Evolutionary conservation across 768 basidiomycete genomes (phyloP).

Genomic region (Tremella mesenterica): DNA sequence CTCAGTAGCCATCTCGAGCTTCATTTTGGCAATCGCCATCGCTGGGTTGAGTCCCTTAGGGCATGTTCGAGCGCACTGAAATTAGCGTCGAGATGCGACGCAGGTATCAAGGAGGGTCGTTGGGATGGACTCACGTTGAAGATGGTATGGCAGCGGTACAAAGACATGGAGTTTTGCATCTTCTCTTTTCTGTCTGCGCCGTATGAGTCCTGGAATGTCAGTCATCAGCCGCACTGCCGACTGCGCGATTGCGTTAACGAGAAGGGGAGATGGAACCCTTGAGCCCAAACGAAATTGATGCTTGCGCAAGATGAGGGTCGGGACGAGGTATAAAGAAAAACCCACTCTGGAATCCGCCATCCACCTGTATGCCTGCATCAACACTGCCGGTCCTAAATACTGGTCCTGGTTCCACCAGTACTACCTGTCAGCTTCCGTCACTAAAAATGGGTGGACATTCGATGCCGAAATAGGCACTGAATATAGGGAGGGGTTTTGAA

Average conservation of each 20-base stretch:
- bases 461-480: background rate
- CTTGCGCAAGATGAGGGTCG: no score
- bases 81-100: background rate
- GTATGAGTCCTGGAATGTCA: constrained; percentile 57
- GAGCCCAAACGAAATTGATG: no score
- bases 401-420: constrained; percentile 99
- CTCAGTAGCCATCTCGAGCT: constrained; percentile 55
- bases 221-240: no score
- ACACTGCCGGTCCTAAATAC: constrained; percentile 91
- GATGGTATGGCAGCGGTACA: constrained; percentile 98
- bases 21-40: constrained; percentile 84
- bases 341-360: constrained; percentile 88
- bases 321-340: constrained; percentile 15
- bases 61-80: constrained; percentile 78
- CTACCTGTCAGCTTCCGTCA: constrained; percentile 1
- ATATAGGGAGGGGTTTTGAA: constrained; percentile 3
- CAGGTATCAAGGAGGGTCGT: background rate
- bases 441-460: no score
- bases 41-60: constrained; percentile 94
- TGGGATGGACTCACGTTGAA: constrained; percentile 61
- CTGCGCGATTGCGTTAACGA: background rate
- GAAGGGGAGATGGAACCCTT: no score
- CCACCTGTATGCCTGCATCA: constrained; percentile 97
- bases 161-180: constrained; percentile 87
- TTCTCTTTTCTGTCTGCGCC: constrained; percentile 74